A percentile compares a stretch with the other conserved stretches of the same genome.
Conservation (phyloP, 306 rosid genomes). For the Prinsepia uniflora region DNA sequence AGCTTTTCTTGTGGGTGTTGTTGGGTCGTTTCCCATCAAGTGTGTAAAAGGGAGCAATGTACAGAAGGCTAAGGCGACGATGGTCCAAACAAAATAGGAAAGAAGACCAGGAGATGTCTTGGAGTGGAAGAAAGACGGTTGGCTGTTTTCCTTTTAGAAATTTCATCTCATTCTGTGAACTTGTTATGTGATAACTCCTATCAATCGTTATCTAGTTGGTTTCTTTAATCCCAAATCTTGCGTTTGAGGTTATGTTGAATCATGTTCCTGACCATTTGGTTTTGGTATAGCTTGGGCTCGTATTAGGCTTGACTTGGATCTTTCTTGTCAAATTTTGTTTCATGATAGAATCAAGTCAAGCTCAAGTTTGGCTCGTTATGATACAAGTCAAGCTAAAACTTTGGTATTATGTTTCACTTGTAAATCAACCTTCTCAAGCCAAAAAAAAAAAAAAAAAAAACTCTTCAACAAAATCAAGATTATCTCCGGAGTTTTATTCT, state of each 20-base stretch:
- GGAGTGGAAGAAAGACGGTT: background rate
- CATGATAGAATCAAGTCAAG: too few species aligned
- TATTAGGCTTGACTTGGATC: too few species aligned
- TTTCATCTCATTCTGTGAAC: background rate
- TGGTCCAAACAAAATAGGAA: slow-evolving; percentile 15
- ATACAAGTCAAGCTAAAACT: too few species aligned
- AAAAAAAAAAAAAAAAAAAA: too few species aligned
- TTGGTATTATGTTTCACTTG: too few species aligned
- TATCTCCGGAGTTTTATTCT: too few species aligned
- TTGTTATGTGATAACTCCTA: background rate
- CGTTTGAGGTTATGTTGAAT: background rate
- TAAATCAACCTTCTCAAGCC: too few species aligned
- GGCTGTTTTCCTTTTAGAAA: background rate
- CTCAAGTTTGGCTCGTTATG: too few species aligned
- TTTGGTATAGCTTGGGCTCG: too few species aligned
- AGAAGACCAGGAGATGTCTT: slow-evolving; percentile 11
- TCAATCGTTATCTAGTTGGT: background rate
- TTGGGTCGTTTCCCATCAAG: background rate
- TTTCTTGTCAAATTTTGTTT: too few species aligned
- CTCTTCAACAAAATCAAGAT: too few species aligned
- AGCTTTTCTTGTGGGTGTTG: slow-evolving; percentile 16
- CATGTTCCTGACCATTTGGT: background rate
- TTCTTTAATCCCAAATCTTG: background rate
- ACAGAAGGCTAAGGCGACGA: slow-evolving; percentile 33
- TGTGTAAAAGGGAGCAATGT: slow-evolving; percentile 32